Evolutionary conservation across 768 basidiomycete genomes (phyloP).

Genomic region (Mycena olivaceomarginata): DNA sequence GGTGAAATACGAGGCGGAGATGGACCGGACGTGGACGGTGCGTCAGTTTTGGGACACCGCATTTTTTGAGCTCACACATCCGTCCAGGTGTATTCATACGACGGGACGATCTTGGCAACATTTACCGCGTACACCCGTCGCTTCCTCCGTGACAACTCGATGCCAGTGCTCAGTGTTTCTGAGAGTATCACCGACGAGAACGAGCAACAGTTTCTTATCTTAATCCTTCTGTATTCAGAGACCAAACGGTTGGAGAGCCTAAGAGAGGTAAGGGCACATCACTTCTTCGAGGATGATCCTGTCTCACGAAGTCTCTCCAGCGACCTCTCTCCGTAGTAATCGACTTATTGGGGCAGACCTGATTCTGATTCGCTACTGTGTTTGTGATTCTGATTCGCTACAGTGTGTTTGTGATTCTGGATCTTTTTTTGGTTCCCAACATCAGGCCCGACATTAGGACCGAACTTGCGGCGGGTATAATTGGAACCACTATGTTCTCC

Average conservation of each 20-base stretch:
- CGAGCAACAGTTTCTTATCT: conserved; percentile 36
- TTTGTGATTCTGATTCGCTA: too few relatives aligned
- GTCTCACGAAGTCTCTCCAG: background rate
- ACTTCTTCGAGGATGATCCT: background rate
- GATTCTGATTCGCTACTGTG: too few relatives aligned
- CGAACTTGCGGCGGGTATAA: too few relatives aligned
- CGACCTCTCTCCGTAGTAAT: background rate
- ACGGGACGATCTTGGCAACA: conserved; percentile 30
- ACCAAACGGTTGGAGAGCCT: conserved; percentile 34
- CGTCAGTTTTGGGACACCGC: background rate
- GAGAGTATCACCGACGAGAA: conserved; percentile 26
- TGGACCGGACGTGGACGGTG: conserved; percentile 39
- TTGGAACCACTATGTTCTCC: too few relatives aligned
- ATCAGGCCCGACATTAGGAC: too few relatives aligned
- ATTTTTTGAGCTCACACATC: background rate
- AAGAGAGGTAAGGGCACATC: conserved; percentile 20
- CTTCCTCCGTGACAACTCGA: conserved; percentile 12
- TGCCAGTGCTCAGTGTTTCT: conserved; percentile 28
- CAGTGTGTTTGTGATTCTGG: too few relatives aligned
- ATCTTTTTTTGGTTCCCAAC: too few relatives aligned
- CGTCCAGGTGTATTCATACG: conserved; percentile 29
- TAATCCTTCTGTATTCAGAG: conserved; percentile 41
- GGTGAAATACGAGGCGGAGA: conserved; percentile 35
- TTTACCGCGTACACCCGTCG: conserved; percentile 31
- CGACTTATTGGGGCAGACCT: too few relatives aligned